Evolutionary conservation across 768 basidiomycete species (phyloP).

Genomic region (Pleurotus tuoliensis): DNA sequence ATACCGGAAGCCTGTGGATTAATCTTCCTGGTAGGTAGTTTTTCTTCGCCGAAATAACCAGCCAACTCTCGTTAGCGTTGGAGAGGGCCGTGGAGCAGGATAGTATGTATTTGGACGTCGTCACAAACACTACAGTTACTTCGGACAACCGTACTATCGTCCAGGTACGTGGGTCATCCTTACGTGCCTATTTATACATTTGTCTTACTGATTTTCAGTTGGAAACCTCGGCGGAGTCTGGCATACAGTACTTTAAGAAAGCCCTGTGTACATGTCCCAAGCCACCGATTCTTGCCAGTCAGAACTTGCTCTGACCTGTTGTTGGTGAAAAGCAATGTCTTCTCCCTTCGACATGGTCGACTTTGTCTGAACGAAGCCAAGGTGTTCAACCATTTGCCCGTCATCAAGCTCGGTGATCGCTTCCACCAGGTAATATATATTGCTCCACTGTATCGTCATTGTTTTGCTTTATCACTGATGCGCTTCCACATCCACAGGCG

Average conservation of each 20-base stretch:
- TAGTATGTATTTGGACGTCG: constrained; percentile 89
- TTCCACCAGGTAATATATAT: constrained; percentile 78
- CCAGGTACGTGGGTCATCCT: constrained; percentile 38
- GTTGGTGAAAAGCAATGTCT: constrained; percentile 89
- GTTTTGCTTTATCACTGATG: background rate
- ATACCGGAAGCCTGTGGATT: constrained; percentile 72
- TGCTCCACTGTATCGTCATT: background rate
- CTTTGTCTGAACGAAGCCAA: constrained; percentile 78
- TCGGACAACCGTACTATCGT: constrained; percentile 86
- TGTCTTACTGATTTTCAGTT: constrained; percentile 34
- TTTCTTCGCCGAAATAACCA: background rate
- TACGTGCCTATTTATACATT: constrained; percentile 4
- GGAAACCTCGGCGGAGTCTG: constrained; percentile 91
- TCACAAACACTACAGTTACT: constrained; percentile 84
- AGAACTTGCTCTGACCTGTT: constrained; percentile 86
- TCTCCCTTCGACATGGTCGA: constrained; percentile 84
- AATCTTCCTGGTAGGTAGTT: constrained; percentile 58
- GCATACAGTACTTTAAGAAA: constrained; percentile 89
- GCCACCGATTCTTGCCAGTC: constrained; percentile 88
- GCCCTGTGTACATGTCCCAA: constrained; percentile 91
- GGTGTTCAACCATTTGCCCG: constrained; percentile 84
- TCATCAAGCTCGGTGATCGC: constrained; percentile 93
- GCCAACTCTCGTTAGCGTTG: constrained; percentile 48
- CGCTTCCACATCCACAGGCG: constrained; percentile 36
- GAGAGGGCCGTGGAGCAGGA: constrained; percentile 87